phyloP scores from a whole-genome alignment of 805 yeast genomes.

The Blastobotrys mokoenaii region DNA sequence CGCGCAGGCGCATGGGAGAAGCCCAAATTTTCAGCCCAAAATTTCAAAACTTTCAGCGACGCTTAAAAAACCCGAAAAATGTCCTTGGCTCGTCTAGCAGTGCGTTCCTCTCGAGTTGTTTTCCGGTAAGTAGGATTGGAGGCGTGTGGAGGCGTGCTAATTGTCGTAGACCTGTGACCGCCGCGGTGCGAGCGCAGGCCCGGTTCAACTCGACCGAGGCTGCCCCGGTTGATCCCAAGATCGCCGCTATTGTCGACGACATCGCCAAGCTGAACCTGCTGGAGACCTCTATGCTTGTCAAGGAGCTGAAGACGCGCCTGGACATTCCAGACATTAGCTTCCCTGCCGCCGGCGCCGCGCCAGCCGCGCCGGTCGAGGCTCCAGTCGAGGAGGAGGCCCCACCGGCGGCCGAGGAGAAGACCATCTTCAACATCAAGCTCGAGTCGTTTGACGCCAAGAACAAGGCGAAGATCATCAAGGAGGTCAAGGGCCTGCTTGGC shows the following conservation, averaged over 20 bases:
- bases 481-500: constrained; percentile 85
- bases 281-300: constrained; percentile 83
- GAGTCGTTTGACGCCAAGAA: constrained; percentile 91
- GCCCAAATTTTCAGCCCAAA: background rate
- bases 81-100: constrained; percentile 5
- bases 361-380: constrained; percentile 56
- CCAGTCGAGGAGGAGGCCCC: constrained; percentile 66
- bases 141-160: background rate
- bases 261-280: constrained; percentile 84
- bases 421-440: constrained; percentile 83
- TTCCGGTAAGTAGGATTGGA: background rate
- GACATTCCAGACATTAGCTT: constrained; percentile 91
- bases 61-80: background rate
- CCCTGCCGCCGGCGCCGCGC: constrained; percentile 60
- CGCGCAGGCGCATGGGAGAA: too few relatives aligned
- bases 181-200: constrained; percentile 4
- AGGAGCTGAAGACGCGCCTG: constrained; percentile 60
- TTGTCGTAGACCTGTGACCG: background rate
- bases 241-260: constrained; percentile 77
- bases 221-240: constrained; percentile 68
- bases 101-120: constrained; percentile 2
- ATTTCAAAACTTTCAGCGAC: background rate
- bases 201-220: constrained; percentile 34
- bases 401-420: constrained; percentile 84
- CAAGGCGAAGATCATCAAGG: constrained; percentile 96